A percentile compares a stretch with the other conserved stretches of the same genome.
phyloP scores from a whole-genome alignment of 306 rosid species.

The Prunus dulcis region DNA sequence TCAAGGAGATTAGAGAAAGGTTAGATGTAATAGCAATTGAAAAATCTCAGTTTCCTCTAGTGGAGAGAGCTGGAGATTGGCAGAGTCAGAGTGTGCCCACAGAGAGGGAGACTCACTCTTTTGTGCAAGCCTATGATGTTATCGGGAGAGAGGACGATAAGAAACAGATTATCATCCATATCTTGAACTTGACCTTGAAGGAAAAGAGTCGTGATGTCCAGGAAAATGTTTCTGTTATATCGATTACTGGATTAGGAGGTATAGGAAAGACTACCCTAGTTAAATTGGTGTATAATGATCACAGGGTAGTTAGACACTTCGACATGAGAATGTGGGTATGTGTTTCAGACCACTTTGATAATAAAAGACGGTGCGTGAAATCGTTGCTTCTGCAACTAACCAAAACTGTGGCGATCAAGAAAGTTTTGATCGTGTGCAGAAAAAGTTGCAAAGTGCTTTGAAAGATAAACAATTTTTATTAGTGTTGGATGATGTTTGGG shows the following conservation, averaged over 20 bases:
- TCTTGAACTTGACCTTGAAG: constrained; percentile 11
- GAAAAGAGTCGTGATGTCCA: neutral
- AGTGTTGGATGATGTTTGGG: constrained; percentile 35
- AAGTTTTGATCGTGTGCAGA: neutral
- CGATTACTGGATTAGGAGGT: constrained; percentile 12
- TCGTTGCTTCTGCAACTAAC: constrained; percentile 13
- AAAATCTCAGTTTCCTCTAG: neutral
- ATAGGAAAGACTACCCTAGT: constrained; percentile 24
- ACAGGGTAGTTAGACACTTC: neutral
- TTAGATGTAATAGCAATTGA: neutral
- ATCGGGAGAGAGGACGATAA: constrained; percentile 24
- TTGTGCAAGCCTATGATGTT: constrained; percentile 7
- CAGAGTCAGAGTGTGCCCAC: neutral
- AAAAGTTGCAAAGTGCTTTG: constrained; percentile 6
- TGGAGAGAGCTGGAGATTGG: neutral
- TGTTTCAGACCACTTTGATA: constrained; percentile 19
- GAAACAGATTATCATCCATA: neutral
- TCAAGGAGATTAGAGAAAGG: constrained; percentile 4
- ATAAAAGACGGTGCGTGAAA: constrained; percentile 1
- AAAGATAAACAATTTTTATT: constrained; percentile 27
- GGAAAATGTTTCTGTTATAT: neutral
- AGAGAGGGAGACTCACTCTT: constrained; percentile 13
- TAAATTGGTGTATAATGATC: constrained; percentile 19
- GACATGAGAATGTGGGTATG: constrained; percentile 20
- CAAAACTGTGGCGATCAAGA: neutral